Base-by-base conservation (phyloP, 371 early-diverging fungal species). In the Rhizopus arrhizus region DNA sequence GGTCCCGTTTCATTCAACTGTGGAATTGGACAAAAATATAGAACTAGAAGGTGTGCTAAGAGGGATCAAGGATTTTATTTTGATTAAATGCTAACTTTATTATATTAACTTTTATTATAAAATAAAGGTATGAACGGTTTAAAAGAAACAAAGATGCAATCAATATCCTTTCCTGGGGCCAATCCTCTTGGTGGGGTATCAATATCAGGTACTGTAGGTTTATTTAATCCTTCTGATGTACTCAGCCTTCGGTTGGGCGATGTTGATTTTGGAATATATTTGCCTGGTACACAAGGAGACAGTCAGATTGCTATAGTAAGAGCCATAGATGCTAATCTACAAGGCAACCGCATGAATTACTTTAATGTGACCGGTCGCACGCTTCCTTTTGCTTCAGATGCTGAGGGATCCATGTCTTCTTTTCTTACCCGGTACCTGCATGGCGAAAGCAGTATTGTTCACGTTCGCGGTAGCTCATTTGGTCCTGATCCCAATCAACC, bases 101-200 rank as follows among this genome's bases (percentile, higher is more conserved):
- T 22, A 22, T 22, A 22, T 22, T 22, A 22, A 22, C 2, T 22
- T 22, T 22, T 22, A 22, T 22, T 22, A 22, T 22, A 22, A 22
- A 22, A 22, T 22, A 28, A 56, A 80, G 80, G 78, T 29, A 81
- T 81, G 81, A 63, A 75, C 47, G 81, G 81, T 0, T 58, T 81
- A 15, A 72, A 74, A 49, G 57, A 70, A 35, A 68, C 74, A n/a
- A 64, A 68, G 38, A 57, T 81, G 52, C 55, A 69, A 36, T 65
- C 64, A 3, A 51, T 78, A 40, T 5, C 58, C 2, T 78, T 81
- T 56, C 68, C 73, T 5, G 78, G 78, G 3, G 48, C 62, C 8
- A 77, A 81, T 54, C 65, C 70, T 12, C 50, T 67, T 9, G 81
- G 81, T 5, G 81, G 81, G 2, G 71, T 81, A 5, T 53, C 51